Percentiles rank a stretch among this genome's conserved stretches.
Conservation (phyloP, 495 filamentous ascomycete genomes). For the Chaetomidium leptoderma region DNA sequence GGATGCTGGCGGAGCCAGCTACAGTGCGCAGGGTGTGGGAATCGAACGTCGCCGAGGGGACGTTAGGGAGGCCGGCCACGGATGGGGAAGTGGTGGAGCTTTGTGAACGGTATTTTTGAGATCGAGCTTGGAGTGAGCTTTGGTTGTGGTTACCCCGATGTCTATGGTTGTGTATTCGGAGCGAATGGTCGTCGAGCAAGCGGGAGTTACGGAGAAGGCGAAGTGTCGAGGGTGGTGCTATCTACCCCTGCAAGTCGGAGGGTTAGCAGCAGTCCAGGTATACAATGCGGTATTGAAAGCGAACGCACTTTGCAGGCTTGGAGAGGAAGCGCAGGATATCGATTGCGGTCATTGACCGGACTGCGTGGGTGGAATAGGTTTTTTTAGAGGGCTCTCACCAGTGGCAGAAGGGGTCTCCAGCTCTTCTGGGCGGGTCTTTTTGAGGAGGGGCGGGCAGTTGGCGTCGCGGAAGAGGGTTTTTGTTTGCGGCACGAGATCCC, state of each 20-base stretch:
- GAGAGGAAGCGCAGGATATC: conserved; percentile 93
- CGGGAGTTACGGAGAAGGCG: neutral
- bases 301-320: conserved; percentile 87
- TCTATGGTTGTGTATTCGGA: conserved; percentile 62
- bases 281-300: neutral
- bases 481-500: no score
- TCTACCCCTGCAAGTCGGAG: conserved; percentile 64
- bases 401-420: no score
- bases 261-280: conserved; percentile 9
- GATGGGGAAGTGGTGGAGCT: conserved; percentile 75
- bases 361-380: no score
- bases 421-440: no score
- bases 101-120: conserved; percentile 81
- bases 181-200: conserved; percentile 8
- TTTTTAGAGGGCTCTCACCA: no score
- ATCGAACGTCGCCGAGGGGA: conserved; percentile 53
- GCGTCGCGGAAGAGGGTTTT: no score
- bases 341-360: conserved; percentile 68
- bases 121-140: conserved; percentile 53
- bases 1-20: conserved; percentile 57
- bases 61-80: conserved; percentile 88
- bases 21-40: conserved; percentile 35
- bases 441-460: no score
- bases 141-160: conserved; percentile 82
- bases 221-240: conserved; percentile 57